Base-by-base conservation (phyloP, 352 stramenopile species). In the Pythium volutum region DNA sequence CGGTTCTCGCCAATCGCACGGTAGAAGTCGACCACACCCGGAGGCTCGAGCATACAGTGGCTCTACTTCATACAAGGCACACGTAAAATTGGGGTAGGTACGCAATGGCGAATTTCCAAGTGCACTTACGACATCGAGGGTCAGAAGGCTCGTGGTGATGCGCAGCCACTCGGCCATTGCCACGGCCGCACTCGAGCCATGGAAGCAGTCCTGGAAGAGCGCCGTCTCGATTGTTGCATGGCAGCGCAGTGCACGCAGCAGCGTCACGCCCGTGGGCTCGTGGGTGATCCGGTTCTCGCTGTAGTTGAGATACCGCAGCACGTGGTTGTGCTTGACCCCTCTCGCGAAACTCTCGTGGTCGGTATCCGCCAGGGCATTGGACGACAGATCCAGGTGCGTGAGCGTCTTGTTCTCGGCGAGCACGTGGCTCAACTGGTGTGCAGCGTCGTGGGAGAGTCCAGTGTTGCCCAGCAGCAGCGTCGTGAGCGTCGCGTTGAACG, bases 151-250 rank as follows among this genome's bases (percentile, higher is more conserved):
- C 10, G 56, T 51, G 0, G 72, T 79, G 1, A 11, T 45, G 31
- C 58, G 73, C 10, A 73, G 36, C 8, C 81, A 52, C 16, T 73
- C 59, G 16, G 69, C 74, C 8, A 87, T 38, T 4, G 69, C 68
- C 25, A 46, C 49, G 1, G 72, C 77, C 0, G 81, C 60, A 11
- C 53, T 33, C 1, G 71, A 66, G 3, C 69, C 65, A 22, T 62
- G 60, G 56, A 90, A 84, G 39, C 81, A 89, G 25, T 74, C 73
- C 46, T 84, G 79, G 50, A 92, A 86, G 10, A 85, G 55, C 36
- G 61, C 72, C 0, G 67, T 85, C 51, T 80, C 56, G n/a, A 92
- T n/a, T 31, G 62, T 59, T 3, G 52, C 54, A 34, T 84, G 75
- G 4, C n/a, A 36, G 0, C 52, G 66, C 14, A 88, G 54, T 2